These are phyloP conservation scores for Quillaja saponaria DNA, from an alignment of 306 rosid species.

Conservation along the genomic window DNA sequence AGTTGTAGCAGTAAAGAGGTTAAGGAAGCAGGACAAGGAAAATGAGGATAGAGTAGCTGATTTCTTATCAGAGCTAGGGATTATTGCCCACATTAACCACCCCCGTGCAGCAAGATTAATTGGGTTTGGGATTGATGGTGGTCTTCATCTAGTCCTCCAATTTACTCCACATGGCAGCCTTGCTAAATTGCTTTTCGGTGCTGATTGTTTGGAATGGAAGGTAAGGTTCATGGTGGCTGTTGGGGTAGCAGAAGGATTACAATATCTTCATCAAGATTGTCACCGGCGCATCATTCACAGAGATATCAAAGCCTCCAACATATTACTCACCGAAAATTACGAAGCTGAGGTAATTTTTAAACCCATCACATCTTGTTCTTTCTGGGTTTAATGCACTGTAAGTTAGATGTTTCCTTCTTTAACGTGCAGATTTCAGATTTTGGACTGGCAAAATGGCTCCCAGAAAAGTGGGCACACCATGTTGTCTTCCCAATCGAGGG, in stretches of 20 bases:
- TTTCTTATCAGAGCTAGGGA: constrained; percentile 86
- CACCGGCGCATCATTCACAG: constrained; percentile 89
- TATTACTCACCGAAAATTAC: constrained; percentile 60
- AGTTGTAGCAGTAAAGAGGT: constrained; percentile 78
- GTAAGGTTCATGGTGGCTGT: constrained; percentile 72
- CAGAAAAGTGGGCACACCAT: constrained; percentile 88
- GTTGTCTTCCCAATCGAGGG: constrained; percentile 96
- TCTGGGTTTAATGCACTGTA: neutral
- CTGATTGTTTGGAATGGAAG: constrained; percentile 62
- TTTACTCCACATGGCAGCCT: constrained; percentile 80
- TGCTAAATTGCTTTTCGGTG: constrained; percentile 74
- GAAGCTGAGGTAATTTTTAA: constrained; percentile 67
- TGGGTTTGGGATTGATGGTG: constrained; percentile 77
- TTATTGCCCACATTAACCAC: constrained; percentile 86
- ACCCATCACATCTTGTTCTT: neutral
- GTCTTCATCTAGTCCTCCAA: constrained; percentile 82
- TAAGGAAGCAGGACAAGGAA: constrained; percentile 63
- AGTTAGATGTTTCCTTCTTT: neutral
- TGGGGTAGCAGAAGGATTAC: constrained; percentile 82
- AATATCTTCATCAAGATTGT: constrained; percentile 80
- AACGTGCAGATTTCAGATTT: constrained; percentile 83
- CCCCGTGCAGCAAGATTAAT: constrained; percentile 71
- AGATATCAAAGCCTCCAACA: constrained; percentile 94
- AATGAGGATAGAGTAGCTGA: constrained; percentile 70
- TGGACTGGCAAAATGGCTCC: constrained; percentile 98